Evolutionary conservation across 1,139 yeast genomes (phyloP).

Genomic region (Taphrina deformans): DNA sequence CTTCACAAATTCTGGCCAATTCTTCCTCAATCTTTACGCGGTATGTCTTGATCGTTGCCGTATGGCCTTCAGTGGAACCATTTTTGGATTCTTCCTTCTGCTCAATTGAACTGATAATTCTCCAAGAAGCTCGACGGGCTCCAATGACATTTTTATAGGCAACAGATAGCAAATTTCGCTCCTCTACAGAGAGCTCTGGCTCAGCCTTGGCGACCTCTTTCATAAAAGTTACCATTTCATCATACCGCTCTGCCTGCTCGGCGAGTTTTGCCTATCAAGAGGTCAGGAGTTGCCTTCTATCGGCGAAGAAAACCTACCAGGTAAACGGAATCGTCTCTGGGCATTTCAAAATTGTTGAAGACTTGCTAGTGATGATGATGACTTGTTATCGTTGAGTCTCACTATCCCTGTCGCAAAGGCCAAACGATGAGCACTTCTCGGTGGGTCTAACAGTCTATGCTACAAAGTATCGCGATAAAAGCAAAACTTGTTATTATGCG

Average conservation of each 20-base stretch:
- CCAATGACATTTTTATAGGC: slow-evolving; percentile 99
- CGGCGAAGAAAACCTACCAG: not conserved
- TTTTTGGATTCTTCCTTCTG: slow-evolving; percentile 95
- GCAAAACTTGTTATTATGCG: not conserved
- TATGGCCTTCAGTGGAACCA: slow-evolving; percentile 53
- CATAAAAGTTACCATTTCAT: slow-evolving; percentile 82
- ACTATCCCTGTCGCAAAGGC: too few species aligned
- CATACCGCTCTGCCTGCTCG: slow-evolving; percentile 99
- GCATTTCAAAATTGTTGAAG: not conserved
- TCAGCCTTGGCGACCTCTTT: slow-evolving; percentile 95
- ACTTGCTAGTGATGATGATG: too few species aligned
- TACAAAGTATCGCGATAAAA: not conserved
- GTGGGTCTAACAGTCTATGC: not conserved
- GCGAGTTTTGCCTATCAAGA: slow-evolving; percentile 77
- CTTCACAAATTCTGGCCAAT: slow-evolving; percentile 92
- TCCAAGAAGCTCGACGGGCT: slow-evolving; percentile 99
- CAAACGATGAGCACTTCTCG: too few species aligned
- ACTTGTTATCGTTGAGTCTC: too few species aligned
- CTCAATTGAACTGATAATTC: slow-evolving; percentile 96
- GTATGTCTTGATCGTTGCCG: slow-evolving; percentile 85
- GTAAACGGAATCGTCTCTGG: slow-evolving; percentile 19
- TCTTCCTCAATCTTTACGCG: slow-evolving; percentile 94
- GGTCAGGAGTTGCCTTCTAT: not conserved
- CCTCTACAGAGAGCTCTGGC: slow-evolving; percentile 94
- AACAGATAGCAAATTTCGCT: slow-evolving; percentile 93